Evolutionary conservation across 495 filamentous ascomycete genomes (phyloP), one percentile per base, ranked within the genome.

Genomic region (Aspergillus homomorphus): DNA sequence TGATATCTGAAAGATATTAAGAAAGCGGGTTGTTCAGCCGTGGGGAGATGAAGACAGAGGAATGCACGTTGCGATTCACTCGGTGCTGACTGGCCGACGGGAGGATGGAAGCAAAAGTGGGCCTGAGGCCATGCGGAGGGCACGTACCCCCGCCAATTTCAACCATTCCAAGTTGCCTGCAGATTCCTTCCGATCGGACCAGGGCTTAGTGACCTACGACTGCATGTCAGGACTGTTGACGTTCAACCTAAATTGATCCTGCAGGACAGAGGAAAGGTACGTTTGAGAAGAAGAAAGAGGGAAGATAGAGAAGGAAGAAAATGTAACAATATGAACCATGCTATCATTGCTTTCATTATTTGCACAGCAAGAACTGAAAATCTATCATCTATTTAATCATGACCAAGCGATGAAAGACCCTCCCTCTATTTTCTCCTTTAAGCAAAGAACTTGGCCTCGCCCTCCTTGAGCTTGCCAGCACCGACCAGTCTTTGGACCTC

Each of bases 401-500:
- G 53, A n/a, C 19, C 33, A 33, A 33, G 38, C 30, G n/a, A 44
- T n/a, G 42, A 28, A 44, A 45, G 38, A 24, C 57, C 19, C 18
- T 38, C 15, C 20, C 44, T 46, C 43, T 49, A 49, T 46, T 15
- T 18, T 21, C 21, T 49, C 12, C 19, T 53, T 41, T 75, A 77
- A 61, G 53, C 66, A 53, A 88, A 87, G 60, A 83, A 62, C 58
- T 84, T 79, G 64, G 70, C 64, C 69, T 96, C 91, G 26, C 84
- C 84, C 20, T 87, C 87, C 83, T 92, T 93, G 42, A 92, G 73
- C 83, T 93, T 96, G 56, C 90, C 89, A 62, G 85, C 88, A 20
- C 69, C 86, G 51, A 89, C 80, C 21, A 96, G 82, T 42, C 85
- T 74, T 82, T 88, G 82, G 49, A 85, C 85, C 79, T 95, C 89